Percentiles rank a stretch among this genome's conserved stretches.
Evolutionary conservation across 352 stramenopile genomes (phyloP).

Genomic region (Phytophthora agathidicida): DNA sequence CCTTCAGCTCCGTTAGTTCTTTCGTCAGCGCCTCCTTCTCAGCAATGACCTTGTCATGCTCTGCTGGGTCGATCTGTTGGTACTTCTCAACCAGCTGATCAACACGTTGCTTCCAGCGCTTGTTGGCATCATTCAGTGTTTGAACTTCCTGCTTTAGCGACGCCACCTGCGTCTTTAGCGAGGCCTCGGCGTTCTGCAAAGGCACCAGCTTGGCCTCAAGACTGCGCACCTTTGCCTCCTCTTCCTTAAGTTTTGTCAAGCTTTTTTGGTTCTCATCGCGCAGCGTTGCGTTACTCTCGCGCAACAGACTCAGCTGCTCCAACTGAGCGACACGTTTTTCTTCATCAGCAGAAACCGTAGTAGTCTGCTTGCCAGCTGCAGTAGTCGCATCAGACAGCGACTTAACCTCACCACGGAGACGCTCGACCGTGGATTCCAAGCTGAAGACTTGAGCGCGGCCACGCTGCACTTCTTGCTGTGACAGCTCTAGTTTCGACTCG

Average conservation of each 20-base stretch:
- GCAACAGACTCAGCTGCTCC: slow-evolving; percentile 75
- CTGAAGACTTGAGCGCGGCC: slow-evolving; percentile 55
- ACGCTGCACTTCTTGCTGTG: slow-evolving; percentile 71
- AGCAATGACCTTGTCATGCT: slow-evolving; percentile 70
- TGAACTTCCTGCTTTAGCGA: slow-evolving; percentile 69
- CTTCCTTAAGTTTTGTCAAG: slow-evolving; percentile 52
- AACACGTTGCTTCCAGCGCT: slow-evolving; percentile 81
- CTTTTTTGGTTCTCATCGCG: slow-evolving; percentile 75
- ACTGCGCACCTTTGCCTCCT: slow-evolving; percentile 52
- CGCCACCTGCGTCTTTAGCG: slow-evolving; percentile 58
- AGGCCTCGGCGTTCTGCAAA: slow-evolving; percentile 46
- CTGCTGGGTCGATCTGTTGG: slow-evolving; percentile 75
- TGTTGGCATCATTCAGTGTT: slow-evolving; percentile 66
- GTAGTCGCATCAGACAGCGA: slow-evolving; percentile 25
- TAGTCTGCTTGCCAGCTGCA: slow-evolving; percentile 15
- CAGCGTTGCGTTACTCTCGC: slow-evolving; percentile 81
- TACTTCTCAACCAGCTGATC: slow-evolving; percentile 87
- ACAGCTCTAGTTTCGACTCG: slow-evolving; percentile 71
- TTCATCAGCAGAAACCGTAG: slow-evolving; percentile 22
- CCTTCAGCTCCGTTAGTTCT: slow-evolving; percentile 52
- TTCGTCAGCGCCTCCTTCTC: slow-evolving; percentile 62
- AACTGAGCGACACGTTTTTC: slow-evolving; percentile 69
- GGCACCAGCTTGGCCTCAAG: slow-evolving; percentile 63
- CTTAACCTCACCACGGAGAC: slow-evolving; percentile 70
- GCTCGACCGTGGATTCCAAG: slow-evolving; percentile 63